phyloP scores from a whole-genome alignment of 768 basidiomycete genomes.

The Epithele typhae region DNA sequence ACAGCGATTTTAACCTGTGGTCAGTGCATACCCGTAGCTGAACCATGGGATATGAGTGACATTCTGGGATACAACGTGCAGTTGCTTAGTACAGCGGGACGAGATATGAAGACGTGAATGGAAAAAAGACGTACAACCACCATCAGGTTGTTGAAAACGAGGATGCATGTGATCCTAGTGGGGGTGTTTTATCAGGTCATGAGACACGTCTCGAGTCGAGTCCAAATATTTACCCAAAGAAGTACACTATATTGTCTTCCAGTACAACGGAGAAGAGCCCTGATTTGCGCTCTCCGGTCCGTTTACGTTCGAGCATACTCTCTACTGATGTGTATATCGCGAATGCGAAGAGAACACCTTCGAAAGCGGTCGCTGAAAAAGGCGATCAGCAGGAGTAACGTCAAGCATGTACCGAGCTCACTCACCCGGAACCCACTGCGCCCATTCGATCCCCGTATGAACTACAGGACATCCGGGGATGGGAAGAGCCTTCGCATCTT shows the following conservation, averaged over 20 bases:
- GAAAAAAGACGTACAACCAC: slow-evolving; percentile 34
- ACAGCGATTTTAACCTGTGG: neutral
- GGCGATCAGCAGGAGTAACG: neutral
- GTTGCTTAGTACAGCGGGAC: too few relatives aligned
- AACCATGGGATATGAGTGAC: slow-evolving; percentile 46
- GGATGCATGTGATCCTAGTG: slow-evolving; percentile 35
- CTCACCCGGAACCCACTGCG: slow-evolving; percentile 41
- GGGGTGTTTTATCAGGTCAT: too few relatives aligned
- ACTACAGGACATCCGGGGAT: slow-evolving; percentile 39
- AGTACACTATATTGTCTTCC: slow-evolving; percentile 43
- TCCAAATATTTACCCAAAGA: slow-evolving; percentile 35
- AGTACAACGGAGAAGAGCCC: slow-evolving; percentile 32
- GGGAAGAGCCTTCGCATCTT: slow-evolving; percentile 31
- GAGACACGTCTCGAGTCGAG: too few relatives aligned
- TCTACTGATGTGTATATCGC: slow-evolving; percentile 32
- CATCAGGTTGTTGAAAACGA: slow-evolving; percentile 46
- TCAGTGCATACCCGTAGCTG: slow-evolving; percentile 35
- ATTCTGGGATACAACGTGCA: slow-evolving; percentile 3
- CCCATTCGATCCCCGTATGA: slow-evolving; percentile 40
- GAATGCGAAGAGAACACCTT: slow-evolving; percentile 38
- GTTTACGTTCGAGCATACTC: slow-evolving; percentile 19
- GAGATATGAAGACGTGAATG: too few relatives aligned
- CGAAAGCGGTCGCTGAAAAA: slow-evolving; percentile 34
- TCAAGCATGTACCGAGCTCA: neutral
- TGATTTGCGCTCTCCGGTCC: slow-evolving; percentile 3